These are phyloP conservation scores for Huntiella savannae DNA, from an alignment of 2,329 filamentous ascomycete species.

Conservation along the genomic window DNA sequence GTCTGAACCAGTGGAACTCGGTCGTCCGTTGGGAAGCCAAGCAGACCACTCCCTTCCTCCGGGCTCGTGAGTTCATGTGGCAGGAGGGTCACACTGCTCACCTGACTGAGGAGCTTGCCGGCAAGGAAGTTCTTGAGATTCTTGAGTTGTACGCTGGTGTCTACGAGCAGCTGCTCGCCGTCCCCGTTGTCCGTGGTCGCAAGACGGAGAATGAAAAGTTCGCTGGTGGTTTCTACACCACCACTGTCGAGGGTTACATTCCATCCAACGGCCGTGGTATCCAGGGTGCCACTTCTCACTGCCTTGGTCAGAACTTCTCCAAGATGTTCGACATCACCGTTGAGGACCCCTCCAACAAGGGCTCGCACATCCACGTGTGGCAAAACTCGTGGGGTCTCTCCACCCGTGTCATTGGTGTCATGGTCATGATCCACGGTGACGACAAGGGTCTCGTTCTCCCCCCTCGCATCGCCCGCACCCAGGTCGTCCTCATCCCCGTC, in stretches of 20 bases:
- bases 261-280: constrained; percentile 90
- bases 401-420: constrained; percentile 91
- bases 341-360: constrained; percentile 72
- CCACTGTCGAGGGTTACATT: constrained; percentile 92
- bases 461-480: constrained; percentile 70
- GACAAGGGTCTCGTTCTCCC: constrained; percentile 89
- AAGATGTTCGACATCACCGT: constrained; percentile 99
- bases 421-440: constrained; percentile 96
- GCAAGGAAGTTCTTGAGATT: constrained; percentile 77
- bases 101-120: constrained; percentile 63
- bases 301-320: constrained; percentile 90
- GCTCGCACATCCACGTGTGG: constrained; percentile 73
- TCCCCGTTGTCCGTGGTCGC: constrained; percentile 78
- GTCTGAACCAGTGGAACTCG: constrained; percentile 96
- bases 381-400: constrained; percentile 99
- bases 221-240: constrained; percentile 88
- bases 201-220: constrained; percentile 99
- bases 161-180: constrained; percentile 83
- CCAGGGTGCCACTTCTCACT: constrained; percentile 88
- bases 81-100: constrained; percentile 90
- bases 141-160: constrained; percentile 81
- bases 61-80: constrained; percentile 92
- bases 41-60: constrained; percentile 69
- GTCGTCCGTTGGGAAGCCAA: constrained; percentile 91
- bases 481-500: constrained; percentile 76